phyloP scores from a whole-genome alignment of 768 basidiomycete genomes.

The Hygrophorus pudorinus region DNA sequence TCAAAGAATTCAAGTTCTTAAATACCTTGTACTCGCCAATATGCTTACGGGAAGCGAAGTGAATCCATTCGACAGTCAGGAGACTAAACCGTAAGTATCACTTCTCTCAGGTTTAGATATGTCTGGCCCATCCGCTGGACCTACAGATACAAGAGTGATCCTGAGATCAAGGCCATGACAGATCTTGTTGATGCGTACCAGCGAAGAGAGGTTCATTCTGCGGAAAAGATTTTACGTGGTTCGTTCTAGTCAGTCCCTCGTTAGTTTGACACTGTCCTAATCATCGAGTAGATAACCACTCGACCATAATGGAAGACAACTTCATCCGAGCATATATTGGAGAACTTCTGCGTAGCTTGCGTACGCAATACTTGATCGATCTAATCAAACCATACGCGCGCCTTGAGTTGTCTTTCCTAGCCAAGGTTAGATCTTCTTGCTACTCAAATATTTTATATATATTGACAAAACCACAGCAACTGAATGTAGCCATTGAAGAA shows the following conservation, averaged over 20 bases:
- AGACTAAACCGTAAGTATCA: slow-evolving; percentile 95
- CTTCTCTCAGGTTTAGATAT: background rate
- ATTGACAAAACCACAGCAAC: slow-evolving; percentile 49
- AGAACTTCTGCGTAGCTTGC: slow-evolving; percentile 85
- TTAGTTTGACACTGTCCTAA: background rate
- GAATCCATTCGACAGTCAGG: slow-evolving; percentile 98
- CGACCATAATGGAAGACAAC: slow-evolving; percentile 92
- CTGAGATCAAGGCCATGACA: slow-evolving; percentile 98
- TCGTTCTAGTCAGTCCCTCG: slow-evolving; percentile 8
- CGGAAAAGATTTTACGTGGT: slow-evolving; percentile 93
- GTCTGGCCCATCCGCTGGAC: background rate
- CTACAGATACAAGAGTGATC: slow-evolving; percentile 82
- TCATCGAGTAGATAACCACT: slow-evolving; percentile 60
- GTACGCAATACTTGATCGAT: slow-evolving; percentile 96
- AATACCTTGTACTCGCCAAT: slow-evolving; percentile 95
- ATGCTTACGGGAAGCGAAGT: slow-evolving; percentile 98
- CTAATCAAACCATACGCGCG: slow-evolving; percentile 97
- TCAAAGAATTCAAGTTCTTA: slow-evolving; percentile 94
- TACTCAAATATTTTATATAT: background rate
- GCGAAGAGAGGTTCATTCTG: slow-evolving; percentile 90
- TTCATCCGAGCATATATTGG: slow-evolving; percentile 97
- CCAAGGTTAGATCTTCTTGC: slow-evolving; percentile 46
- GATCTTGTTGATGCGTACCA: slow-evolving; percentile 96
- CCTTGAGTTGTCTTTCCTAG: slow-evolving; percentile 87
- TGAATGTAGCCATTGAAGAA: slow-evolving; percentile 86